A percentile compares a stretch with the other conserved stretches of the same genome.
Conservation (phyloP, 2,329 filamentous ascomycete species). For the Aspergillus transmontanensis region DNA sequence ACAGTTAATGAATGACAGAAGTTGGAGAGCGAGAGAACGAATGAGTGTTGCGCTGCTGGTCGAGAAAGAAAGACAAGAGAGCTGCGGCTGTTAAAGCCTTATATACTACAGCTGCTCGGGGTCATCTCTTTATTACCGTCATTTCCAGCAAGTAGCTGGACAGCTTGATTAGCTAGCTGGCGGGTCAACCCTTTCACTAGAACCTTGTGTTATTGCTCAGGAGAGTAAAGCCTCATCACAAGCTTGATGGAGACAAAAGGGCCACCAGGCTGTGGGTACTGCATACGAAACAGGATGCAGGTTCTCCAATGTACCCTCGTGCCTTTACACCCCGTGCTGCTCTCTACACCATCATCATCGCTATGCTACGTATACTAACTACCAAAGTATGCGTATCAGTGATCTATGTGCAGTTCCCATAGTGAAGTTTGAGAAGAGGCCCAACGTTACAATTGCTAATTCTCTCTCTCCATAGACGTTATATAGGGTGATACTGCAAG, state of each 20-base stretch:
- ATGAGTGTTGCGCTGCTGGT: constrained; percentile 15
- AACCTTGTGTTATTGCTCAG: neutral
- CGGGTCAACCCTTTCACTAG: constrained; percentile 7
- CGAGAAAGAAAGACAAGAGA: constrained; percentile 6
- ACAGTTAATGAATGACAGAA: constrained; percentile 25
- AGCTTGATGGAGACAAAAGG: constrained; percentile 1
- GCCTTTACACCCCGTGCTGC: neutral
- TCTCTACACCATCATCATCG: neutral
- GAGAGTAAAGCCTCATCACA: neutral
- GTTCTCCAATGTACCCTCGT: neutral
- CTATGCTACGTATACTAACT: neutral
- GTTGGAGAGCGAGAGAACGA: constrained; percentile 18
- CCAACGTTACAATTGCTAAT: neutral
- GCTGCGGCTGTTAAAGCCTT: constrained; percentile 3
- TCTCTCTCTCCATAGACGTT: neutral
- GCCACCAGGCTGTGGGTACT: constrained; percentile 12
- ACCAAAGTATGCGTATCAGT: neutral
- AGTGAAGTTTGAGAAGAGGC: neutral
- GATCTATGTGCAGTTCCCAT: neutral
- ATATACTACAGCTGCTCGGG: constrained; percentile 14
- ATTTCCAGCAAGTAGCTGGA: neutral
- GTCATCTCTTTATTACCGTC: neutral
- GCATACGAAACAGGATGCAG: neutral
- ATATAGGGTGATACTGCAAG: neutral
- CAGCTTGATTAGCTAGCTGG: constrained; percentile 1